Evolutionary conservation across 2,329 filamentous ascomycete genomes (phyloP).

Genomic region (Alternaria sp.): DNA sequence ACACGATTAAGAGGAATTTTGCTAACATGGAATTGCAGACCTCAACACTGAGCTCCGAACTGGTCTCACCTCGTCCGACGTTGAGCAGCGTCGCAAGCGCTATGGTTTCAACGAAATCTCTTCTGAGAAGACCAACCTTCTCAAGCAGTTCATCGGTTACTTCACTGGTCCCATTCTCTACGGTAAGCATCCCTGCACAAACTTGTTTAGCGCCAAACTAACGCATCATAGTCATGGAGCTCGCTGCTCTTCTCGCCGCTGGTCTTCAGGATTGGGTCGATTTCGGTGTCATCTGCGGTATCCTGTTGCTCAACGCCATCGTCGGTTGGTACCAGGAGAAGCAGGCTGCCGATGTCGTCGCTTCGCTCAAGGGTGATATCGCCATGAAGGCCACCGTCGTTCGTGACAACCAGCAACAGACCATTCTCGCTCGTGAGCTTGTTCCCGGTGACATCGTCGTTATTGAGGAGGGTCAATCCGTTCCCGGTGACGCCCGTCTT

Average conservation of each 20-base stretch:
- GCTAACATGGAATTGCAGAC: slow-evolving; percentile 54
- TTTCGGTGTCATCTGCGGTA: slow-evolving; percentile 79
- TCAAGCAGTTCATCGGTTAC: slow-evolving; percentile 77
- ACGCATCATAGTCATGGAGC: slow-evolving; percentile 70
- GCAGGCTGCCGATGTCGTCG: slow-evolving; percentile 73
- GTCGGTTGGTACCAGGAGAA: slow-evolving; percentile 86
- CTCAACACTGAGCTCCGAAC: slow-evolving; percentile 71
- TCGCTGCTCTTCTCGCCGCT: slow-evolving; percentile 75
- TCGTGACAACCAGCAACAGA: slow-evolving; percentile 71
- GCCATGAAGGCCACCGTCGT: slow-evolving; percentile 75
- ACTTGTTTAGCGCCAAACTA: slow-evolving; percentile 20
- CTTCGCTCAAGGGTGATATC: slow-evolving; percentile 78
- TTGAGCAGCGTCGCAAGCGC: slow-evolving; percentile 71
- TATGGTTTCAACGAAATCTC: slow-evolving; percentile 76
- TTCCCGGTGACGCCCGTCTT: slow-evolving; percentile 73
- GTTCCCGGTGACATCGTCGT: slow-evolving; percentile 79
- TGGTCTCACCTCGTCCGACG: slow-evolving; percentile 67
- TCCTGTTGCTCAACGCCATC: slow-evolving; percentile 76
- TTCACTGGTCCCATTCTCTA: slow-evolving; percentile 81
- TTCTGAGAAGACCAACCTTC: slow-evolving; percentile 78
- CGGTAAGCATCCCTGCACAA: slow-evolving; percentile 61
- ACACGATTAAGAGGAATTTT: slow-evolving; percentile 3
- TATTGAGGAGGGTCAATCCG: slow-evolving; percentile 74
- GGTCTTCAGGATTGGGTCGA: slow-evolving; percentile 78
- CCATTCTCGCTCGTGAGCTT: slow-evolving; percentile 76